Evolutionary conservation across 2,329 filamentous ascomycete genomes (phyloP), one percentile per base, ranked within the genome.

Genomic region (Colletotrichum brevisporum): DNA sequence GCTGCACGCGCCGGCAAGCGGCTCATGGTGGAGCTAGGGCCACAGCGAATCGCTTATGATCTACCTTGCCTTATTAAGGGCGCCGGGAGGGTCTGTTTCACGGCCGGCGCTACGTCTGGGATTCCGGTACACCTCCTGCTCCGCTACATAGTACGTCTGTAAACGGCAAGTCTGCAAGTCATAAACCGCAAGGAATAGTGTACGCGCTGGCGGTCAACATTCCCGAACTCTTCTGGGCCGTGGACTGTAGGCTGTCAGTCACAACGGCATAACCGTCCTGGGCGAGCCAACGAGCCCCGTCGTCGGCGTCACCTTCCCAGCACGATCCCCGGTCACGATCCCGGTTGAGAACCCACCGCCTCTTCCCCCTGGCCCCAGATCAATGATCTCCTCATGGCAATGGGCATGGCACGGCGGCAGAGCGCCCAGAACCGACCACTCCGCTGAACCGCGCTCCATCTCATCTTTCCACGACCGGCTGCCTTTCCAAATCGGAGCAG

Each of bases 41-140:
- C 59, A 62, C 31, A 50, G 21, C n/a, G 55, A 41, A 55, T 47
- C 54, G 54, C 47, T 27, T 60, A 69, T 69, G 66, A 69, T 69
- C 63, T 64, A 47, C 66, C 50, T 69, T 66, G 24, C 66, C 66
- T 43, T 66, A 69, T 69, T 66, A 69, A 66, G 66, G 66, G 62
- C 45, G 61, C 18, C 43, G 45, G 31, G 66, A 60, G 66, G 66
- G 41, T 59, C 50, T 47, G 66, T 69, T 69, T 69, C 61, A 69
- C 43, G 15, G 36, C 61, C 48, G 27, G 54, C 66, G 61, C 66
- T 59, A 68, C 50, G 66, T 65, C 66, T 68, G 66, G 55, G 50
- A 65, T 65, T 59, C 66, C 61, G 61, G 66, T 59, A 48, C 50
- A 53, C 39, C 26, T 26, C 48, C 41, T 39, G 41, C 31, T 24